Evolutionary conservation across 176 grass and related monocot genomes (phyloP).

Genomic region (Carex cristatella): DNA sequence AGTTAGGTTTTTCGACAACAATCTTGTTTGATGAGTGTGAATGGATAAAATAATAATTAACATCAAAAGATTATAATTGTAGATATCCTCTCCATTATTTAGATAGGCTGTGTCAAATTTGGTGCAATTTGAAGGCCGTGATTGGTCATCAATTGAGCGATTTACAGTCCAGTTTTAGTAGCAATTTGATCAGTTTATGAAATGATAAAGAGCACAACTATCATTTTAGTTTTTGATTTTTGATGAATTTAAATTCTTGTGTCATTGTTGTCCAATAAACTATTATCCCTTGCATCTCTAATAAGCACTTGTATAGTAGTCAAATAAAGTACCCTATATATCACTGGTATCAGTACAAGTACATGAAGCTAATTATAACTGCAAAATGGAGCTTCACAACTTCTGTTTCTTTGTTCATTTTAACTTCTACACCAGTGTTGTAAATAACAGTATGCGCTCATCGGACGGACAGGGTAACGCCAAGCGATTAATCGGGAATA

Average conservation of each 20-base stretch:
- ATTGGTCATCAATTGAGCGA: neutral
- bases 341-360: neutral
- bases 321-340: neutral
- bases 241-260: neutral
- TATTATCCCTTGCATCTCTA: neutral
- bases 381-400: neutral
- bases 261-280: neutral
- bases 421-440: neutral
- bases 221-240: neutral
- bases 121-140: neutral
- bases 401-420: neutral
- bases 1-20: neutral
- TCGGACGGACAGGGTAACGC: too few relatives aligned
- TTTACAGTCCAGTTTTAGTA: neutral
- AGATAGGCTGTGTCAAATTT: neutral
- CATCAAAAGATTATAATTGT: neutral
- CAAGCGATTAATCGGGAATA: too few relatives aligned
- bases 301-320: neutral
- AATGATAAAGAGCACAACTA: neutral
- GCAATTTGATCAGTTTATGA: neutral
- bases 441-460: too few relatives aligned
- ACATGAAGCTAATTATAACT: neutral
- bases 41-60: neutral
- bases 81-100: neutral
- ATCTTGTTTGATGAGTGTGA: neutral